Evolutionary conservation across 2,329 filamentous ascomycete species (phyloP).

Genomic region (Rhynchosporium secalis): DNA sequence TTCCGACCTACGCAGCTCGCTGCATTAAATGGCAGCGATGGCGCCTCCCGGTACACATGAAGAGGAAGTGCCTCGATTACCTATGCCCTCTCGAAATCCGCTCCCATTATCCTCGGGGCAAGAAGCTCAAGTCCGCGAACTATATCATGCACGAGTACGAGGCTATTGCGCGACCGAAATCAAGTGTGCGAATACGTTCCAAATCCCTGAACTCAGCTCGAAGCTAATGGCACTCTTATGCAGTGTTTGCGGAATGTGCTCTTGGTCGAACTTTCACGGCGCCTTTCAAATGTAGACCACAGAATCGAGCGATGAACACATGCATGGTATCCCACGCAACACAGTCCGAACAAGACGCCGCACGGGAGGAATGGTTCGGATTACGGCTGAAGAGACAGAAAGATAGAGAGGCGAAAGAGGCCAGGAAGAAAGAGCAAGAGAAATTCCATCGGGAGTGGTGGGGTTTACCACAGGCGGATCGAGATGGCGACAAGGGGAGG

Average conservation of each 20-base stretch:
- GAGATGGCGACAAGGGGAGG: slow-evolving; percentile 55
- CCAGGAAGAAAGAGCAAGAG: slow-evolving; percentile 61
- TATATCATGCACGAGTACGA: slow-evolving; percentile 80
- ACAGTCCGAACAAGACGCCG: slow-evolving; percentile 80
- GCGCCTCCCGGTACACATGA: slow-evolving; percentile 29
- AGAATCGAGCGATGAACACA: slow-evolving; percentile 84
- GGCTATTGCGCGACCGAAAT: slow-evolving; percentile 75
- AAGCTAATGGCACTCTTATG: neutral
- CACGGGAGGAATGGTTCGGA: slow-evolving; percentile 91
- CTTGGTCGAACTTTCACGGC: slow-evolving; percentile 82
- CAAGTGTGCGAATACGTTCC: slow-evolving; percentile 55
- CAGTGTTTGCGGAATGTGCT: slow-evolving; percentile 91
- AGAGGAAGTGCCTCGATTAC: slow-evolving; percentile 37
- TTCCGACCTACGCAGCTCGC: slow-evolving; percentile 7
- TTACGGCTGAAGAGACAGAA: slow-evolving; percentile 68
- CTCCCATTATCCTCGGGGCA: slow-evolving; percentile 80
- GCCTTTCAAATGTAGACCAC: slow-evolving; percentile 78
- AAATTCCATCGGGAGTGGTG: slow-evolving; percentile 67
- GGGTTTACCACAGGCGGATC: slow-evolving; percentile 59
- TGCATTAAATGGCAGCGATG: slow-evolving; percentile 36
- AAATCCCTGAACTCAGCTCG: too few species aligned
- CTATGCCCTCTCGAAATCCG: slow-evolving; percentile 68
- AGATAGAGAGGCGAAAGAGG: slow-evolving; percentile 64
- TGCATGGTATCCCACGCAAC: slow-evolving; percentile 91
- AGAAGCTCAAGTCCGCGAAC: slow-evolving; percentile 76